Base-by-base conservation (phyloP, 495 filamentous ascomycete species). In the Pseudevernia furfuracea region DNA sequence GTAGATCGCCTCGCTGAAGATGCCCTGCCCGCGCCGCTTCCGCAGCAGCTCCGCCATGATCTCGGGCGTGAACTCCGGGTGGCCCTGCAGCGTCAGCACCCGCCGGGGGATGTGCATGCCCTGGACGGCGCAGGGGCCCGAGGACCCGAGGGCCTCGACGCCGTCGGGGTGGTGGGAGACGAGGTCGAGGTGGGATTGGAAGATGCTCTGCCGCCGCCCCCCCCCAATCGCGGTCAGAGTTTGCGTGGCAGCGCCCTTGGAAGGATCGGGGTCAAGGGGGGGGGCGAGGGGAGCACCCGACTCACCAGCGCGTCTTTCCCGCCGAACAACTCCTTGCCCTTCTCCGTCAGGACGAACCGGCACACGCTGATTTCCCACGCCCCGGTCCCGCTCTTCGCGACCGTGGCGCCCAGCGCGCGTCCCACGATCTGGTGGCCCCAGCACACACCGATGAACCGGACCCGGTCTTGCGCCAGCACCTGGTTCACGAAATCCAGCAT, bases 371-470 rank as follows among this genome's bases (percentile, higher is more conserved):
- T 78, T 73, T 97, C 93, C 93, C 93, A 97, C 19, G 57, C 61
- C 11, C 89, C 91, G 8, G 71, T 73, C 38, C 82, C 78, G 68
- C 82, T 89, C 48, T 84, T 75, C n/a, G 78, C 84, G 11, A 96
- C 87, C 55, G 81, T 82, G 38, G 74, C 80, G 1, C 85, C 89
- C 63, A 96, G 70, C 3, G 91, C 91, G 25, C 92, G 80, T 0
- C 83, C 90, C 59, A 96, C 78, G 59, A 96, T 93, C 75, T 97
- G 91, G 72, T 96, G 92, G 23, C 92, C 93, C 73, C 93, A 96
- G 72, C 92, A 96, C 36, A 94, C 82, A 19, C 90, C 92, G 25
- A 96, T 79, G 28, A 95, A 74, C 30, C 84, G 81, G 28, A 96
- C 81, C 62, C 82, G 78, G 23, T 76, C 69, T 64, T 88, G 81